Conservation (phyloP, 2,329 filamentous ascomycete genomes). For the Phyllosticta capitalensis region DNA sequence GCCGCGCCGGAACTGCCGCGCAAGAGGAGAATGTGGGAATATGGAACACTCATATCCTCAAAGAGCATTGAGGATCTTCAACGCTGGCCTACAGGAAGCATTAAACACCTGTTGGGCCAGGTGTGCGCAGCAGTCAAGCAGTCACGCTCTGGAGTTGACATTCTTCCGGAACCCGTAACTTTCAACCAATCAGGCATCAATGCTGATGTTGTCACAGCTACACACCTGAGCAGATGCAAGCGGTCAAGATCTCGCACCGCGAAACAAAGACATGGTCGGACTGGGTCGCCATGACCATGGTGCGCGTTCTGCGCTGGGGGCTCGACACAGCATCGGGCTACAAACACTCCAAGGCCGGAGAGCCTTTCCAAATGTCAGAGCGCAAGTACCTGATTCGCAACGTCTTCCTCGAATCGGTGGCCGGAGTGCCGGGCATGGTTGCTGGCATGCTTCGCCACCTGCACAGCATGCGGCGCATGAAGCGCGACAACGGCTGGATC, state of each 20-base stretch:
- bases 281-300: conserved; percentile 64
- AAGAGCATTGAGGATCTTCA: no score
- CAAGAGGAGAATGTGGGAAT: no score
- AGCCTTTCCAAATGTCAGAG: conserved; percentile 64
- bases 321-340: conserved; percentile 79
- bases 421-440: conserved; percentile 94
- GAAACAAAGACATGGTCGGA: conserved; percentile 65
- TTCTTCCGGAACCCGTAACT: no score
- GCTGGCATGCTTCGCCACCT: conserved; percentile 89
- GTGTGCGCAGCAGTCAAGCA: no score
- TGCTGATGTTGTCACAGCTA: conserved; percentile 40
- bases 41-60: no score
- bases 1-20: no score
- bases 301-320: conserved; percentile 65
- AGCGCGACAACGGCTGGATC: conserved; percentile 93
- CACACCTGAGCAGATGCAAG: conserved; percentile 68
- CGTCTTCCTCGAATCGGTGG: conserved; percentile 89
- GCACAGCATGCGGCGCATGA: conserved; percentile 71
- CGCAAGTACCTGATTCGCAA: conserved; percentile 84
- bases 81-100: no score
- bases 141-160: no score
- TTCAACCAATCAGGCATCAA: not conserved
- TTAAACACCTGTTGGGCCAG: no score
- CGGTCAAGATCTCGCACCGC: conserved; percentile 67
- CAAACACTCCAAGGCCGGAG: conserved; percentile 55